These are phyloP conservation scores for Neurospora terricola DNA, from an alignment of 495 filamentous ascomycete species.

Conservation along the genomic window DNA sequence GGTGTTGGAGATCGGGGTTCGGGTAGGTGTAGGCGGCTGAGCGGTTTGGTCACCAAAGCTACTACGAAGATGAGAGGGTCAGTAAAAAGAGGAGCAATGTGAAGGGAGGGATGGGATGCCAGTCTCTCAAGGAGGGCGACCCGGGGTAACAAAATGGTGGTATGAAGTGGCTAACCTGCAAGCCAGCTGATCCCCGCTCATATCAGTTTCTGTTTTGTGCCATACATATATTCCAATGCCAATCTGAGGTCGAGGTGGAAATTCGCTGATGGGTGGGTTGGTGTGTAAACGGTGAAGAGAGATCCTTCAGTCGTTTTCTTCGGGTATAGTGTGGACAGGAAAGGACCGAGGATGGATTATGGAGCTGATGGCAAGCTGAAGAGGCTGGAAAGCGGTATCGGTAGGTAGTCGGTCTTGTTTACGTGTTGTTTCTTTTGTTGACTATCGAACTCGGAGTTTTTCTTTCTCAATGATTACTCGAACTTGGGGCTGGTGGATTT, in stretches of 20 bases:
- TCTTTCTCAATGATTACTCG: neutral
- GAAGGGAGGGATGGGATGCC: neutral
- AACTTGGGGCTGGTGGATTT: neutral
- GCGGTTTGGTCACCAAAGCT: slow-evolving; percentile 73
- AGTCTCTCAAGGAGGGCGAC: neutral
- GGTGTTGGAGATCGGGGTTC: slow-evolving; percentile 55
- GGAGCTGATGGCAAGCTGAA: neutral
- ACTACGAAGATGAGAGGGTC: slow-evolving; percentile 13
- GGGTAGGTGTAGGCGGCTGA: slow-evolving; percentile 68
- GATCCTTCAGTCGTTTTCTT: neutral
- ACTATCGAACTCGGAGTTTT: neutral
- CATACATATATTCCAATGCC: slow-evolving; percentile 9
- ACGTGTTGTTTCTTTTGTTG: neutral
- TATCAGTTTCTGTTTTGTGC: slow-evolving; percentile 38
- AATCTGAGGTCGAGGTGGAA: neutral
- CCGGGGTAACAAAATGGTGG: slow-evolving; percentile 7
- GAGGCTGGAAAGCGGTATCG: neutral
- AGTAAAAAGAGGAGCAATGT: neutral
- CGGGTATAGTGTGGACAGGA: neutral
- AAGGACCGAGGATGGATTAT: neutral
- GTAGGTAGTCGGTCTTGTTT: neutral
- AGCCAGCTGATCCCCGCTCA: slow-evolving; percentile 67
- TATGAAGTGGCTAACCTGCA: slow-evolving; percentile 49
- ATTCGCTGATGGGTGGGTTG: neutral
- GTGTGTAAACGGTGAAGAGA: neutral